These are phyloP conservation scores for Clavispora phyllophila DNA, from an alignment of 805 yeast species.

Conservation along the genomic window DNA sequence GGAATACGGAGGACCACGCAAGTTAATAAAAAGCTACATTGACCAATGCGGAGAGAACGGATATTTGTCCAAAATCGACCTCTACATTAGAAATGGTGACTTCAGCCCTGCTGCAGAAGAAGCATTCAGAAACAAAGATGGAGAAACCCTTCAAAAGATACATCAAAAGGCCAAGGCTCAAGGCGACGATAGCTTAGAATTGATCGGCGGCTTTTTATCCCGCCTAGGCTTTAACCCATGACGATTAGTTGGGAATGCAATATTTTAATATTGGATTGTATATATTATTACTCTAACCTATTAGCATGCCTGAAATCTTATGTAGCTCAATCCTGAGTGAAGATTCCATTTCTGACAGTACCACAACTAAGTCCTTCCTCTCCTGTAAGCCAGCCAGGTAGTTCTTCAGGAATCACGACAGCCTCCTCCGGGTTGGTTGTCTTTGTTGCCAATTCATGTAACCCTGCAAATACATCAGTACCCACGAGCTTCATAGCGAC, in stretches of 20 bases:
- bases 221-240: background rate
- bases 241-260: background rate
- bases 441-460: conserved; percentile 56
- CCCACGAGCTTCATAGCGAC: conserved; percentile 49
- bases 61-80: conserved; percentile 43
- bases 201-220: background rate
- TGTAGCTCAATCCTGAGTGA: background rate
- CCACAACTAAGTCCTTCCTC: conserved; percentile 60
- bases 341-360: conserved; percentile 15
- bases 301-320: background rate
- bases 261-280: background rate
- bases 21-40: conserved; percentile 59
- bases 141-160: conserved; percentile 6
- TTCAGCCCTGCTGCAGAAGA: conserved; percentile 46
- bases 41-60: conserved; percentile 42
- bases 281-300: background rate
- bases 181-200: conserved; percentile 5
- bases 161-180: background rate
- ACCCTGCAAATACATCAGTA: conserved; percentile 70
- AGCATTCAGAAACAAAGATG: conserved; percentile 42
- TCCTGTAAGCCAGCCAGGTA: conserved; percentile 79
- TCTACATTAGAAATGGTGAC: conserved; percentile 52
- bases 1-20: conserved; percentile 45
- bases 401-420: conserved; percentile 46
- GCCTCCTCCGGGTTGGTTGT: conserved; percentile 21